phyloP scores from a whole-genome alignment of 225 moss, liverwort and hornwort genomes.

The Physcomitrellopsis africana region DNA sequence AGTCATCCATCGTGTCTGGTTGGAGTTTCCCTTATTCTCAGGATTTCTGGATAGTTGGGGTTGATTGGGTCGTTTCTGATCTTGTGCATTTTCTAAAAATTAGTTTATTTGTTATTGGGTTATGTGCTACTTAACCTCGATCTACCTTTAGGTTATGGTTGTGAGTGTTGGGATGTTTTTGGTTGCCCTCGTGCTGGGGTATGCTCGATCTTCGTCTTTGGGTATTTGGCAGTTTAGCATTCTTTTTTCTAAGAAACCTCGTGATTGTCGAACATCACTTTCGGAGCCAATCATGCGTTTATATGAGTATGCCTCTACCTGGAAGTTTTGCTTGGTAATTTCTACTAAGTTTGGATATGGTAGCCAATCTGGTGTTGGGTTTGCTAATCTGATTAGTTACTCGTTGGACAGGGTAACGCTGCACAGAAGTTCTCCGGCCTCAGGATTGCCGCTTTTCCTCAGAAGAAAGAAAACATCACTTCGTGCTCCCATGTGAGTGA shows the following conservation, averaged over 20 bases:
- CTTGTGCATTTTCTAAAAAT: neutral
- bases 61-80: neutral
- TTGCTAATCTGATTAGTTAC: slow-evolving; percentile 21
- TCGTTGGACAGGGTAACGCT: slow-evolving; percentile 42
- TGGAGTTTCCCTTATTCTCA: neutral
- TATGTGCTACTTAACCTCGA: neutral
- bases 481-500: slow-evolving; percentile 56
- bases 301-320: neutral
- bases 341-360: too few species aligned
- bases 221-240: neutral
- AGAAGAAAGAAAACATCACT: slow-evolving; percentile 44
- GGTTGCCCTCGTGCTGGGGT: neutral
- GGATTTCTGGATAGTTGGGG: neutral
- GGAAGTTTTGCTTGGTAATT: neutral
- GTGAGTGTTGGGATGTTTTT: neutral
- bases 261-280: slow-evolving; percentile 3
- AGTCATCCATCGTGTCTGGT: neutral
- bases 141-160: slow-evolving; percentile 10
- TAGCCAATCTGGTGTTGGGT: neutral
- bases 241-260: neutral
- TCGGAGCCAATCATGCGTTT: neutral
- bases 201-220: neutral
- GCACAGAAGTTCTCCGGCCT: slow-evolving; percentile 60
- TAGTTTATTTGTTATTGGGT: neutral
- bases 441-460: slow-evolving; percentile 60